Evolutionary conservation across 2,329 filamentous ascomycete genomes (phyloP), one percentile per base, ranked within the genome.

Genomic region (Cercospora zeae-maydis): DNA sequence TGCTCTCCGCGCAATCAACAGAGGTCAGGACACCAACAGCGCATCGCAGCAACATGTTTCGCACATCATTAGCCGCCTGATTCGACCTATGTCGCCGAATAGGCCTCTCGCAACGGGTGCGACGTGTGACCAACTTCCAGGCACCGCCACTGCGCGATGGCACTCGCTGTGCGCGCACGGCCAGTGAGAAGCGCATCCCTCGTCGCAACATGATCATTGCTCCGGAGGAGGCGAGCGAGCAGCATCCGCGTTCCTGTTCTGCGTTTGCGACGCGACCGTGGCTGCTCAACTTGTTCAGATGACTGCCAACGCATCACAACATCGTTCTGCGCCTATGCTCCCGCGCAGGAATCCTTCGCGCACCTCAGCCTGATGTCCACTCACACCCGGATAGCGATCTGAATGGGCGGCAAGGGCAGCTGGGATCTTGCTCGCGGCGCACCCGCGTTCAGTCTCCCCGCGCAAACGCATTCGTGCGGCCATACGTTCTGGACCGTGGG

Each of bases 71-170:
- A n/a, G n/a, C n/a, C 58, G 61, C 61, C 37, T 59, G 55, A 59
- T 58, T 45, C 36, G 45, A 58, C 45, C 34, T 34, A 19, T 51
- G 11, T 33, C 54, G 58, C 45, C 62, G 53, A 62, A 63, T 62
- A 62, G 59, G 63, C 27, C n/a, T 49, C 57, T 52, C 30, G 58
- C 39, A 56, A 30, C 14, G 37, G 30, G 33, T 51, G 34, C 39
- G 30, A 39, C 52, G 65, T 67, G 62, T 62, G 59, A 67, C 63
- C 37, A 56, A 37, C 58, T 34, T 57, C 56, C 65, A 65, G 62
- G 62, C 64, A 64, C 63, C 59, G 65, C 63, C 65, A 58, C 61
- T 49, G 51, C 39, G 55, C 59, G 30, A 59, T 58, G 53, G 51
- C 30, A 45, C 45, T n/a, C 52, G 52, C 58, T n/a, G 24, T 39